Evolutionary conservation across 495 filamentous ascomycete species (phyloP).

Genomic region (Aspergillus incahuasiensis): DNA sequence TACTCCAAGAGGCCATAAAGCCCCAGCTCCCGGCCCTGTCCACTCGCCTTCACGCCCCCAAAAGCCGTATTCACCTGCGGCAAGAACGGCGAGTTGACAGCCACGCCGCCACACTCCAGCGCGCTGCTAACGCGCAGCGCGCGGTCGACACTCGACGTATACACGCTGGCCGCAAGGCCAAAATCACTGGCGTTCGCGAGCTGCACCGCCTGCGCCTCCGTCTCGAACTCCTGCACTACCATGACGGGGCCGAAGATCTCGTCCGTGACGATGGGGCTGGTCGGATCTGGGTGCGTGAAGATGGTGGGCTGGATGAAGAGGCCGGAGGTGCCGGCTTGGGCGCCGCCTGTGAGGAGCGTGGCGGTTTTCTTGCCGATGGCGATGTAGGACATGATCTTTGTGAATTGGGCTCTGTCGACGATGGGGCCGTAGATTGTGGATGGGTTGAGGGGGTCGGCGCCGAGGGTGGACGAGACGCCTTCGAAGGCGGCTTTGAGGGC

Average conservation of each 20-base stretch:
- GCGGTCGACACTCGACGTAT: constrained; percentile 39
- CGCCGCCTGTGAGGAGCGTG: constrained; percentile 5
- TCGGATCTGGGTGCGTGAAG: constrained; percentile 27
- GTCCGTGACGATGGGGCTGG: constrained; percentile 29
- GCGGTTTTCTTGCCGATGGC: constrained; percentile 69
- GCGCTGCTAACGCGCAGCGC: constrained; percentile 39
- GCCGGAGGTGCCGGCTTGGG: constrained; percentile 25
- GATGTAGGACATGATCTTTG: constrained; percentile 88
- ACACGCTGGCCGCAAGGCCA: constrained; percentile 24
- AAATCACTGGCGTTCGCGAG: constrained; percentile 33
- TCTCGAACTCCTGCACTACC: constrained; percentile 31
- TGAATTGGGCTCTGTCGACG: constrained; percentile 23
- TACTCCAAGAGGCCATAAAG: constrained; percentile 6
- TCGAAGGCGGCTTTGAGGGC: background rate
- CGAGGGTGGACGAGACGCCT: background rate
- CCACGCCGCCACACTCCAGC: constrained; percentile 46
- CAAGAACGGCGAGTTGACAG: constrained; percentile 29
- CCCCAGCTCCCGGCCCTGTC: constrained; percentile 4
- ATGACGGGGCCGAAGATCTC: constrained; percentile 44
- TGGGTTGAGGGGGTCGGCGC: constrained; percentile 1
- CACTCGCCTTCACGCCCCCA: constrained; percentile 5
- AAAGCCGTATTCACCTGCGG: constrained; percentile 7
- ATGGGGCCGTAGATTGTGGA: constrained; percentile 52
- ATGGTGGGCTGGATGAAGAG: constrained; percentile 44
- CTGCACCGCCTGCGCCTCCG: constrained; percentile 31